phyloP scores from a whole-genome alignment of 768 basidiomycete species.

The Pulveroboletus frians region DNA sequence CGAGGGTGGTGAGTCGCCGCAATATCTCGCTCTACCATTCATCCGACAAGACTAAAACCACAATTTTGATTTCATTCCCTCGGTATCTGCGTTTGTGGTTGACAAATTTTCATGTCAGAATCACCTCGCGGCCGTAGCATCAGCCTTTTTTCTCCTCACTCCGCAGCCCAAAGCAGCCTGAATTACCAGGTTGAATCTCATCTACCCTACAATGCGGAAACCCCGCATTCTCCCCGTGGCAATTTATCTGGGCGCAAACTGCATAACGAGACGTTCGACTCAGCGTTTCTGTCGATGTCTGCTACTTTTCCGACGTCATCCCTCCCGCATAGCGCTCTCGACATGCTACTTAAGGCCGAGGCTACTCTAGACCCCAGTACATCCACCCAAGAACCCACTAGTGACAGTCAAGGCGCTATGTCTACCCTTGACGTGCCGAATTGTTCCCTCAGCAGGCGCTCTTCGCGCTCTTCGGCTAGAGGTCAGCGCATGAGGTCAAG shows the following conservation, averaged over 20 bases:
- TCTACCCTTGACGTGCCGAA: conserved; percentile 22
- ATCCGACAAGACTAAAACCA: conserved; percentile 15
- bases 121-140: conserved; percentile 32
- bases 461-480: conserved; percentile 28
- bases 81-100: conserved; percentile 14
- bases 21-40: conserved; percentile 11
- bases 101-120: conserved; percentile 21
- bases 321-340: conserved; percentile 27
- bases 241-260: conserved; percentile 18
- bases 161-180: conserved; percentile 20
- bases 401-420: conserved; percentile 20
- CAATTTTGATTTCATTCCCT: conserved; percentile 19
- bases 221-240: conserved; percentile 28
- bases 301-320: conserved; percentile 29
- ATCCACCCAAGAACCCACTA: conserved; percentile 16
- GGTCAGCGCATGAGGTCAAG: conserved; percentile 20
- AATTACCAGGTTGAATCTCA: conserved; percentile 15
- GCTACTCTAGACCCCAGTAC: conserved; percentile 14
- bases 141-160: conserved; percentile 29
- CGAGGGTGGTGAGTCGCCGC: conserved; percentile 26
- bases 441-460: conserved; percentile 24
- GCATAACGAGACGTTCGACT: conserved; percentile 23
- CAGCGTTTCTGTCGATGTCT: conserved; percentile 21
- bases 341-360: conserved; percentile 31
- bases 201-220: conserved; percentile 31